phyloP scores from a whole-genome alignment of 2,329 filamentous ascomycete species.

The Pseudogymnoascus sp. region DNA sequence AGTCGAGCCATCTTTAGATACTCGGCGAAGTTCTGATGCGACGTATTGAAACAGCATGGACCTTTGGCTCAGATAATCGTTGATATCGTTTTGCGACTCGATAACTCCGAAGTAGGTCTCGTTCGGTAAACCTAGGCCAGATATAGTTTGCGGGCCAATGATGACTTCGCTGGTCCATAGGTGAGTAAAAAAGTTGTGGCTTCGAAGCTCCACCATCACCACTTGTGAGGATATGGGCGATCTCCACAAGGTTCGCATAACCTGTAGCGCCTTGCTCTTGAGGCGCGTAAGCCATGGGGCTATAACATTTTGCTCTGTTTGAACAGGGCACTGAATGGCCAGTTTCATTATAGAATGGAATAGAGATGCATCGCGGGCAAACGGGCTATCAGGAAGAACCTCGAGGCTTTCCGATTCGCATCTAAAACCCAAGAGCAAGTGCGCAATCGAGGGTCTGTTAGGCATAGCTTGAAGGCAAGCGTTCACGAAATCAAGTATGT shows the following conservation, averaged over 20 bases:
- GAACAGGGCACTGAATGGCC: slow-evolving; percentile 61
- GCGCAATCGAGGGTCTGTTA: slow-evolving; percentile 77
- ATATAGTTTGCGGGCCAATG: slow-evolving; percentile 26
- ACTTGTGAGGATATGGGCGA: slow-evolving; percentile 70
- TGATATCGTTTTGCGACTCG: slow-evolving; percentile 8
- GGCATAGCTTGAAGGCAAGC: slow-evolving; percentile 69
- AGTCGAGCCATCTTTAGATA: slow-evolving; percentile 63
- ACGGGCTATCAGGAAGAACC: slow-evolving; percentile 60
- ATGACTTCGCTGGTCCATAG: slow-evolving; percentile 6
- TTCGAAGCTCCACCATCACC: slow-evolving; percentile 71
- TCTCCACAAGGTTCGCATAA: slow-evolving; percentile 76
- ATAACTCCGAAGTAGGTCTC: slow-evolving; percentile 1
- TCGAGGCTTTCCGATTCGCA: slow-evolving; percentile 66
- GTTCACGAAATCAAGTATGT: slow-evolving; percentile 79
- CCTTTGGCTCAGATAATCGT: slow-evolving; percentile 69
- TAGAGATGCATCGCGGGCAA: slow-evolving; percentile 65
- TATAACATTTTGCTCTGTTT: slow-evolving; percentile 50
- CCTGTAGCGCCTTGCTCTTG: slow-evolving; percentile 61
- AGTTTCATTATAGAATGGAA: slow-evolving; percentile 75
- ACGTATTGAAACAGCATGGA: slow-evolving; percentile 78
- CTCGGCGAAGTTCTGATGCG: slow-evolving; percentile 73
- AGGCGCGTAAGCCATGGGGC: slow-evolving; percentile 62
- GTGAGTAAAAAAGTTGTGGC: background rate
- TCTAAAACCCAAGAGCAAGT: slow-evolving; percentile 80
- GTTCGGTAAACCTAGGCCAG: slow-evolving; percentile 57